Evolutionary conservation across 1,284 basidiomycete species (phyloP).

Genomic region (Bjerkandera adusta): DNA sequence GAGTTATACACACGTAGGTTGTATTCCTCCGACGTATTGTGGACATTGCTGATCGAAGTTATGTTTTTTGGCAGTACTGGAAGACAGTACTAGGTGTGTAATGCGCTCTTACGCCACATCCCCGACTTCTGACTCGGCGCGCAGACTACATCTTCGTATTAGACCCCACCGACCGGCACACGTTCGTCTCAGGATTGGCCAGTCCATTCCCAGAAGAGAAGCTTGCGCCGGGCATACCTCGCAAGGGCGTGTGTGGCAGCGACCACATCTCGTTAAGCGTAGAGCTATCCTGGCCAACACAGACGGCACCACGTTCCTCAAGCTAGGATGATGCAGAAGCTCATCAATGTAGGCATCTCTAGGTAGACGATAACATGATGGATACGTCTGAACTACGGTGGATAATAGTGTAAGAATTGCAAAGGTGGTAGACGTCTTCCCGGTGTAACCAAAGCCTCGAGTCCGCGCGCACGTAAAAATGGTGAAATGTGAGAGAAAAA

Average conservation of each 20-base stretch:
- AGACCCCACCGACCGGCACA: conserved; percentile 38
- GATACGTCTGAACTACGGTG: conserved; percentile 5
- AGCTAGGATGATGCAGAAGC: too few relatives aligned
- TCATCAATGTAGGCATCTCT: conserved; percentile 6
- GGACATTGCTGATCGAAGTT: not conserved
- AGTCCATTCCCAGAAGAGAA: conserved; percentile 62
- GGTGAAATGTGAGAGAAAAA: too few relatives aligned
- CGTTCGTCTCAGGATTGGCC: conserved; percentile 59
- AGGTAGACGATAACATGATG: conserved; percentile 3
- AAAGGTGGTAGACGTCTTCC: too few relatives aligned
- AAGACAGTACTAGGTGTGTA: conserved; percentile 70
- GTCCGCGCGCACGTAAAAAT: too few relatives aligned
- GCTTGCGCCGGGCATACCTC: conserved; percentile 77
- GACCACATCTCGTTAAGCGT: conserved; percentile 83
- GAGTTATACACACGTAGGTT: conserved; percentile 56
- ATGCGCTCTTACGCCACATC: not conserved
- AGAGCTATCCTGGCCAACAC: conserved; percentile 44
- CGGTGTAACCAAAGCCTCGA: too few relatives aligned
- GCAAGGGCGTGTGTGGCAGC: conserved; percentile 76
- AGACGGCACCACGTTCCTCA: not conserved
- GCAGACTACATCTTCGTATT: conserved; percentile 88
- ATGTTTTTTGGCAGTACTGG: conserved; percentile 55
- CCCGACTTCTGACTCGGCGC: conserved; percentile 3
- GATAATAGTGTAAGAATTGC: conserved; percentile 11
- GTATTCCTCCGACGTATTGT: not conserved